Percentiles rank a stretch among this genome's conserved stretches.
These are phyloP conservation scores for Astragalus glycyphyllos DNA, from an alignment of 306 rosid genomes.

Conservation along the genomic window DNA sequence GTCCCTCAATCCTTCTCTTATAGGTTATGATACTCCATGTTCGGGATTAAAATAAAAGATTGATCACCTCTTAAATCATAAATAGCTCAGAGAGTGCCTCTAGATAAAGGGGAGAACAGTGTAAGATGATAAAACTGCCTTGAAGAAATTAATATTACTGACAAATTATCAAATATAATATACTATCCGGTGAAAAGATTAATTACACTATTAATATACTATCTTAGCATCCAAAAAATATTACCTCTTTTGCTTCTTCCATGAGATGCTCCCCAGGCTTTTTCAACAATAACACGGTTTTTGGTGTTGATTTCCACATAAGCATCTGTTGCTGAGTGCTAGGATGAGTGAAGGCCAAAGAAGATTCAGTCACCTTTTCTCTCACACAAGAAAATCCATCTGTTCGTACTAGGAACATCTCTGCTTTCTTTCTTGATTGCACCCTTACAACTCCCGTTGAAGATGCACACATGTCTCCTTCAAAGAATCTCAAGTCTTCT, in stretches of 20 bases:
- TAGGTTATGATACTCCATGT: too few species aligned
- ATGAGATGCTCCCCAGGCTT: constrained; percentile 87
- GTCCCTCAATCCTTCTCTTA: not conserved
- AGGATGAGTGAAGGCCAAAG: constrained; percentile 97
- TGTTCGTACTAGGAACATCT: constrained; percentile 94
- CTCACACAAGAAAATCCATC: constrained; percentile 93
- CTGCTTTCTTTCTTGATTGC: constrained; percentile 98
- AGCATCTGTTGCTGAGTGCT: constrained; percentile 99
- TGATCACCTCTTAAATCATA: too few species aligned
- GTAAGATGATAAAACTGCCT: too few species aligned
- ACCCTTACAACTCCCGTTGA: constrained; percentile 97
- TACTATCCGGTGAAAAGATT: too few species aligned
- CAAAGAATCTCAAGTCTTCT: constrained; percentile 61
- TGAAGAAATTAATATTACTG: too few species aligned
- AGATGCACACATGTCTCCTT: constrained; percentile 91
- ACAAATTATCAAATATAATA: too few species aligned
- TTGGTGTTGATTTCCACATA: constrained; percentile 96
- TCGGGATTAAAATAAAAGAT: too few species aligned
- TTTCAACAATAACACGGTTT: constrained; percentile 88
- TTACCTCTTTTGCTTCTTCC: constrained; percentile 99
- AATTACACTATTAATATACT: too few species aligned
- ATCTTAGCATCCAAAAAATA: constrained; percentile 3
- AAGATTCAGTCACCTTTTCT: constrained; percentile 94
- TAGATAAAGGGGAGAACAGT: too few species aligned
- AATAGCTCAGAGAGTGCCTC: too few species aligned